These are phyloP conservation scores for Thielaviopsis musarum DNA, from an alignment of 2,329 filamentous ascomycete genomes.

Conservation along the genomic window DNA sequence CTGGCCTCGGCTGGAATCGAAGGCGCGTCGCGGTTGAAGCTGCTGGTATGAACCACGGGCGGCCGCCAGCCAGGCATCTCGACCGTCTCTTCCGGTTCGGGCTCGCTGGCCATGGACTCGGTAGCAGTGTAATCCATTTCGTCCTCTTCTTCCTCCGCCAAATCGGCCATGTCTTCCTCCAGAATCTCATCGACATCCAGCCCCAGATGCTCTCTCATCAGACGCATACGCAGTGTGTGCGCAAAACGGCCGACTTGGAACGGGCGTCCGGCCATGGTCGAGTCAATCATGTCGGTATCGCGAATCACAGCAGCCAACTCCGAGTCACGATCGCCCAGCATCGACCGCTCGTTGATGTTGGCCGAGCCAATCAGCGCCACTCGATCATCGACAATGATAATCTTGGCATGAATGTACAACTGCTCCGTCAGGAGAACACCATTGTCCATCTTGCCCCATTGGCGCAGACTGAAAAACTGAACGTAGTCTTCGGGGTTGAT, in stretches of 20 bases:
- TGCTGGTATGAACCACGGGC: conserved; percentile 18
- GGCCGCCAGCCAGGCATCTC: not conserved
- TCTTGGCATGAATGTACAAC: conserved; percentile 94
- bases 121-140: conserved; percentile 40
- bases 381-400: conserved; percentile 88
- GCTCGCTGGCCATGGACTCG: conserved; percentile 13
- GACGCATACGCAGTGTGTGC: conserved; percentile 75
- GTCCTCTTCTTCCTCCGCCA: conserved; percentile 37
- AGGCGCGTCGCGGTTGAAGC: conserved; percentile 62
- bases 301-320: conserved; percentile 81
- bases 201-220: conserved; percentile 96
- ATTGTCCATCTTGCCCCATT: conserved; percentile 82
- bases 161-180: conserved; percentile 56
- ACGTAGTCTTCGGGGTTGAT: conserved; percentile 95
- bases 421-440: conserved; percentile 84
- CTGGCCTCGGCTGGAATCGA: conserved; percentile 16
- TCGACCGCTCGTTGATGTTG: conserved; percentile 95
- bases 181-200: conserved; percentile 83
- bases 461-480: conserved; percentile 78
- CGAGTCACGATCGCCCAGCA: conserved; percentile 82
- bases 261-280: conserved; percentile 75
- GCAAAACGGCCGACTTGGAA: conserved; percentile 87
- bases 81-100: not conserved
- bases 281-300: conserved; percentile 84
- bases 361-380: conserved; percentile 89